Conservation (phyloP, 1,284 basidiomycete species). For the Fomitopsis pinicola region DNA sequence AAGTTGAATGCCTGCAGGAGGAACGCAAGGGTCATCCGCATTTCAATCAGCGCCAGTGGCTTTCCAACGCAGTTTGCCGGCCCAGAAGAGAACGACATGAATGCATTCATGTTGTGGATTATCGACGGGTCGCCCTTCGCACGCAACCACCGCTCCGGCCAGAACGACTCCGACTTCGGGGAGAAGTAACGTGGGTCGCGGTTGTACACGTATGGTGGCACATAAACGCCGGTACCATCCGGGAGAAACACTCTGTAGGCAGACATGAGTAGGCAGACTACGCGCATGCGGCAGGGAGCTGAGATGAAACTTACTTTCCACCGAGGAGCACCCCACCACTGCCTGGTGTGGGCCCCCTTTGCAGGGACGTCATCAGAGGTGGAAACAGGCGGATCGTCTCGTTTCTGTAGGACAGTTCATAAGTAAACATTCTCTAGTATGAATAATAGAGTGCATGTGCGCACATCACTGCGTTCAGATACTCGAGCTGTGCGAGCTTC, state of each 20-base stretch:
- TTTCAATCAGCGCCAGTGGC: constrained; percentile 20
- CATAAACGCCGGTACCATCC: constrained; percentile 23
- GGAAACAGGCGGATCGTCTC: constrained; percentile 55
- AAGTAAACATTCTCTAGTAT: no score
- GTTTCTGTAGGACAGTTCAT: constrained; percentile 38
- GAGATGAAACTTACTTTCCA: background rate
- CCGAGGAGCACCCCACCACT: background rate
- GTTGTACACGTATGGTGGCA: constrained; percentile 21
- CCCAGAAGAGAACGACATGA: constrained; percentile 21
- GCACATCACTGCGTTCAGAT: constrained; percentile 28
- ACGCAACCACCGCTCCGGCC: constrained; percentile 20
- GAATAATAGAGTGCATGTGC: background rate
- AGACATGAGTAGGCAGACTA: no score
- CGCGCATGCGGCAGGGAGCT: no score
- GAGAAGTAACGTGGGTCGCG: constrained; percentile 14
- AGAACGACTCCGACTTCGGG: constrained; percentile 10
- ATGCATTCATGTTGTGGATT: constrained; percentile 14
- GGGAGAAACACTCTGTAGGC: constrained; percentile 15
- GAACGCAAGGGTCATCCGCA: constrained; percentile 13
- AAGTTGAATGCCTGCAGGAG: constrained; percentile 19
- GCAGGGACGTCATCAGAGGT: constrained; percentile 45
- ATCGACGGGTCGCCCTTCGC: background rate
- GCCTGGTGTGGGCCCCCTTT: constrained; percentile 33
- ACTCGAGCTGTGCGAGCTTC: constrained; percentile 22
- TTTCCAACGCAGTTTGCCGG: constrained; percentile 23